Evolutionary conservation across 2,329 filamentous ascomycete genomes (phyloP), one percentile per base, ranked within the genome.

Genomic region (Pseudocercospora pini-densiflorae): DNA sequence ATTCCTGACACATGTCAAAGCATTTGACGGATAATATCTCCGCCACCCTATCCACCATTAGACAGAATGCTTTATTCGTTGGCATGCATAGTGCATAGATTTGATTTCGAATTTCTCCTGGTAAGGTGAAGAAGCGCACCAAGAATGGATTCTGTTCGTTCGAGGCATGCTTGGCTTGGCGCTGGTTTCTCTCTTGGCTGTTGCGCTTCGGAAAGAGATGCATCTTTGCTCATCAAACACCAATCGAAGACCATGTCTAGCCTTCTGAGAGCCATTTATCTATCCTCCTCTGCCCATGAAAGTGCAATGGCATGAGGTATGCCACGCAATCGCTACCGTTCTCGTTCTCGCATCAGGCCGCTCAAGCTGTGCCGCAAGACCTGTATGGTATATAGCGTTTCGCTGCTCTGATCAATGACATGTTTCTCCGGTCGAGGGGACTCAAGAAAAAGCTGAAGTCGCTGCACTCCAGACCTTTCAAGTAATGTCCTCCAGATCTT

Each of bases 401-500:
- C 16, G 40, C 40, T 19, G 40, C 16, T 43, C 7, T 19, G 21
- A 14, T 51, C 21, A 8, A 12, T 51, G 16, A 24, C 19, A n/a
- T 51, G 3, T 27, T 9, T 51, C 47, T 51, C 19, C 14, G 9
- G 21, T 16, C 3, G 1, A 14, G 5, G 9, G 14, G 9, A 12
- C n/a, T 21, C 33, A 36, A 16, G 24, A 12, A 6, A 23, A 21
- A 21, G 16, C n/a, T 43, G n/a, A 43, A 43, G 5, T n/a, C 16
- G 33, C 33, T 36, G 33, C 33, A 36, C 1, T 19, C 2, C 14
- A 43, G 29, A 29, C 6, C 12, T 40, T 40, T 68, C 67, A 68
- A 49, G 61, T 62, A 21, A 66, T 62, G 21, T 64, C 63, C 12
- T 64, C 67, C 24, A 68, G 63, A 19, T 68, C 67, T 24, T 60